phyloP scores from a whole-genome alignment of 495 filamentous ascomycete genomes.

The Patellaria atrata region DNA sequence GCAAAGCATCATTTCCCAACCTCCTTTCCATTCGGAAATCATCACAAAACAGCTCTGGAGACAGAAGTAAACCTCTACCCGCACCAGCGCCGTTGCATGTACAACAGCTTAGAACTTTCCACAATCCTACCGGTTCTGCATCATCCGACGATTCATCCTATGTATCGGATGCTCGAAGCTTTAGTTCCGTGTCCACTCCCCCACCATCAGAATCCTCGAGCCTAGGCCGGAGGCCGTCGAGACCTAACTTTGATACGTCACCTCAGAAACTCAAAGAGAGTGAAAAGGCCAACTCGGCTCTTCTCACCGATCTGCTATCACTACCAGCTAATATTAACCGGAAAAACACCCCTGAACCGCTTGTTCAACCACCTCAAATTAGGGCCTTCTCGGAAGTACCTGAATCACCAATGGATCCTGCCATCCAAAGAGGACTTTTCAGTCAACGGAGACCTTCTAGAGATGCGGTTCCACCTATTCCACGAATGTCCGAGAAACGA shows the following conservation, averaged over 20 bases:
- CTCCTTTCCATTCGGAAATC: too few species aligned
- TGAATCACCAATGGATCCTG: constrained; percentile 48
- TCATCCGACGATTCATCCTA: constrained; percentile 53
- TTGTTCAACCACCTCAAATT: constrained; percentile 2
- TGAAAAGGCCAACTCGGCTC: too few species aligned
- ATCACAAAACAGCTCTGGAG: too few species aligned
- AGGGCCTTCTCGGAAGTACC: constrained; percentile 15
- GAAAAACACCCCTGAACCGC: constrained; percentile 10
- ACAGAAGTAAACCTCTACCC: too few species aligned
- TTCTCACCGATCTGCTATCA: too few species aligned
- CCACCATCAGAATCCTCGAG: constrained; percentile 22
- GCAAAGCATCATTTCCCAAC: too few species aligned
- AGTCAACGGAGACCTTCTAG: constrained; percentile 11
- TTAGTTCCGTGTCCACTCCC: constrained; percentile 59
- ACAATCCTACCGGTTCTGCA: constrained; percentile 50
- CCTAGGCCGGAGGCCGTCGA: constrained; percentile 11
- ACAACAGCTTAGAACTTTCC: too few species aligned
- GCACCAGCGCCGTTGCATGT: too few species aligned
- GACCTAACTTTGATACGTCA: too few species aligned
- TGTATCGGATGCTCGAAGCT: constrained; percentile 45
- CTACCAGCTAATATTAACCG: too few species aligned
- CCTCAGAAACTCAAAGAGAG: too few species aligned
- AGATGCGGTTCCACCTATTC: constrained; percentile 21
- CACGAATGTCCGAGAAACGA: constrained; percentile 19
- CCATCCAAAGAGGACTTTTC: constrained; percentile 34